Evolutionary conservation across 2,329 filamentous ascomycete genomes (phyloP).

Genomic region (Talaromyces sp.): DNA sequence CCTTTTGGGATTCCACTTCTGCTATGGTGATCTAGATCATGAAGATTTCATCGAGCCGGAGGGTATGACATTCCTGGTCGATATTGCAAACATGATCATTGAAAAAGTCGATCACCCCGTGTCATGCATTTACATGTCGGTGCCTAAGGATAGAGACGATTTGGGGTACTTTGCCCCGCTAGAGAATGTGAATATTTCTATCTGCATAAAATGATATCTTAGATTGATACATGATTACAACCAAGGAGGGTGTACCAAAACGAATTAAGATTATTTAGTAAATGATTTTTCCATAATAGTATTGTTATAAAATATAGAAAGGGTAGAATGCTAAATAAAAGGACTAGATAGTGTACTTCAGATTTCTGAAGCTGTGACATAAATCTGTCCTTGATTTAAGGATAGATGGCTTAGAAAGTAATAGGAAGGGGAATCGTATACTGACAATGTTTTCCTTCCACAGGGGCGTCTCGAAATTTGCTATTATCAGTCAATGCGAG

Average conservation of each 20-base stretch:
- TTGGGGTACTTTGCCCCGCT: conserved; percentile 40
- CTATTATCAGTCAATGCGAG: neutral
- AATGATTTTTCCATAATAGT: no score
- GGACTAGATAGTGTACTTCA: conserved; percentile 19
- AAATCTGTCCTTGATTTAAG: neutral
- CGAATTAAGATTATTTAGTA: conserved; percentile 32
- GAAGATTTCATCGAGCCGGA: conserved; percentile 45
- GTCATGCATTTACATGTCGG: conserved; percentile 45
- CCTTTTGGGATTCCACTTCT: conserved; percentile 46
- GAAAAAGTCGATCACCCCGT: conserved; percentile 29
- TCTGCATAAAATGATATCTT: conserved; percentile 37
- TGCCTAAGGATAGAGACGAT: conserved; percentile 39
- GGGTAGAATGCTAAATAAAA: conserved; percentile 23
- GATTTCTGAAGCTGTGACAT: neutral
- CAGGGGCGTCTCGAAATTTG: neutral
- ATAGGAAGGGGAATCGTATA: neutral
- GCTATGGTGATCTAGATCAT: conserved; percentile 48
- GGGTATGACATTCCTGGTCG: conserved; percentile 34
- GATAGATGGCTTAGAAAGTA: neutral
- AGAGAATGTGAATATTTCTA: conserved; percentile 28
- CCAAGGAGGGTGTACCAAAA: conserved; percentile 34
- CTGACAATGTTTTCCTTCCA: neutral
- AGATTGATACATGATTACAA: conserved; percentile 42
- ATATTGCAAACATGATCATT: conserved; percentile 35
- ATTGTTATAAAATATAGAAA: conserved; percentile 39